Percentiles rank a stretch among this genome's conserved stretches.
Conservation (phyloP, 2,329 filamentous ascomycete genomes). For the Fusarium odoratissimum region DNA sequence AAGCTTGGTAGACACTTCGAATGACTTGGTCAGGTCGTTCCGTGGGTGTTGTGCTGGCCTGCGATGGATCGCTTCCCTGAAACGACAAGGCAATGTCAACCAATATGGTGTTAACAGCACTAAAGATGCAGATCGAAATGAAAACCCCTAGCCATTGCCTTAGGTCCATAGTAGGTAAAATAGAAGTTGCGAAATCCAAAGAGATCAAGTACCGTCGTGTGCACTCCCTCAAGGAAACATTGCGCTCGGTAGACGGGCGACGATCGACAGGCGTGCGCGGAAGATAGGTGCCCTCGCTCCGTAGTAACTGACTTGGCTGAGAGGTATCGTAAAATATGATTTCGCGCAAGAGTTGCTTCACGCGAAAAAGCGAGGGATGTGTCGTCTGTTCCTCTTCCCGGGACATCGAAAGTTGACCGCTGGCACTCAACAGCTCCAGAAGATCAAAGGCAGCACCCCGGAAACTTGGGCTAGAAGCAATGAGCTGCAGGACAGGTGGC, state of each 20-base stretch:
- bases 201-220: slow-evolving; percentile 64
- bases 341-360: slow-evolving; percentile 67
- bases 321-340: slow-evolving; percentile 65
- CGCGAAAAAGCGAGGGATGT: slow-evolving; percentile 64
- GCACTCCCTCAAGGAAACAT: slow-evolving; percentile 61
- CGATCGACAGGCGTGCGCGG: slow-evolving; percentile 53
- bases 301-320: slow-evolving; percentile 59
- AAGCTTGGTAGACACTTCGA: slow-evolving; percentile 62
- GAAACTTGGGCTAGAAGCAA: slow-evolving; percentile 65
- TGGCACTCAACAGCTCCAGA: slow-evolving; percentile 64
- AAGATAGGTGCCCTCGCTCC: slow-evolving; percentile 29
- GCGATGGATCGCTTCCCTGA: slow-evolving; percentile 20
- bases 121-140: slow-evolving; percentile 69
- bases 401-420: slow-evolving; percentile 60
- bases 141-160: slow-evolving; percentile 64
- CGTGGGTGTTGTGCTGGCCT: slow-evolving; percentile 9
- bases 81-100: slow-evolving; percentile 54
- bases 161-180: slow-evolving; percentile 53
- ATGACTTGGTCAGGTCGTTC: slow-evolving; percentile 49
- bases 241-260: slow-evolving; percentile 59
- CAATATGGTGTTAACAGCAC: slow-evolving; percentile 64
- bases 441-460: slow-evolving; percentile 62
- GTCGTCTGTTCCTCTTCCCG: slow-evolving; percentile 61
- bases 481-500: slow-evolving; percentile 62
- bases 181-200: slow-evolving; percentile 60